Base-by-base conservation (phyloP, 1,139 yeast genomes). In the Waltiozyma solani region DNA sequence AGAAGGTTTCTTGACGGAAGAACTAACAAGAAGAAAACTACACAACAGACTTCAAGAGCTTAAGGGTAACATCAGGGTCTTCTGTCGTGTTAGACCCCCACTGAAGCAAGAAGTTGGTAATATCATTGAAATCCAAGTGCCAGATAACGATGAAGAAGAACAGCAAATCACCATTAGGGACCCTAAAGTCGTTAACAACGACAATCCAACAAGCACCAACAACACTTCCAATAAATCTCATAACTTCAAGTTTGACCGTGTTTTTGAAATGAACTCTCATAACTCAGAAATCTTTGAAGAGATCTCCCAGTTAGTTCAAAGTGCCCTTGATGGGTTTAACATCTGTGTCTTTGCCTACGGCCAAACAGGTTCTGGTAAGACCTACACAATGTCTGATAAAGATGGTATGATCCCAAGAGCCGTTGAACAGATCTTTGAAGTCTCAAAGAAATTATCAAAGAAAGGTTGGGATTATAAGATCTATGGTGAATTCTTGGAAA, bases 311-410 rank as follows among this genome's bases (percentile, higher is more conserved):
- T 61, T 89, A 24, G 80, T 91, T 2, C 96, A 87, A 57, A 82
- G 95, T 40, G 84, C 94, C 0, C 59, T 91, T 24, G 96, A 91
- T 62, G 98, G 98, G 0, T 79, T 69, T 54, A 87, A 87, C 52
- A 95, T 86, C 4, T 87, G 96, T 57, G 87, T 91, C 2, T 87
- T 91, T 64, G 96, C 98, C 0, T 91, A 91, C 59, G 98, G 98
- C 0, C 98, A 91, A 60, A 91, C 98, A 0, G 97, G 98, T 0
- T 87, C 96, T 0, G 98, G 98, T 4, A 91, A 91, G 56, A 89
- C 97, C 0, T 80, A 64, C 56, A 91, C 98, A 0, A 91, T 91
- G 98, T 73, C 93, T 1, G 71, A 70, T 34, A 50, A 60, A 3
- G 80, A 78, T 52, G 98, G 98, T 19, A 77, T 91, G 69, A 85